Conservation (phyloP, 2,329 filamentous ascomycete genomes). For the Claviceps pusilla region DNA sequence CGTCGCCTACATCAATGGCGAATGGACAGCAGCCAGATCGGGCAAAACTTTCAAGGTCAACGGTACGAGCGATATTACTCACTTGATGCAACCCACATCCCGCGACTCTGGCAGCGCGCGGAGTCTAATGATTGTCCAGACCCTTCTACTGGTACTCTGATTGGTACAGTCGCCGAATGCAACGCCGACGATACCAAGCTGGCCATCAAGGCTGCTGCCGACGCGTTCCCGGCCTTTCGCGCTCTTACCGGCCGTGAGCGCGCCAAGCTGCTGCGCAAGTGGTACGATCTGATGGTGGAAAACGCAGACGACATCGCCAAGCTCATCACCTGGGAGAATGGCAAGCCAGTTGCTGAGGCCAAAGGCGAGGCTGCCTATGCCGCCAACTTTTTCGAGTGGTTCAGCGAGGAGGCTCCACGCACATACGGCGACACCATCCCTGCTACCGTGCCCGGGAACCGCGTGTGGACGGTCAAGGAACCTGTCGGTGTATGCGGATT, state of each 20-base stretch:
- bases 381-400: slow-evolving; percentile 67
- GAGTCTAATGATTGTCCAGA: slow-evolving; percentile 28
- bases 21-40: slow-evolving; percentile 76
- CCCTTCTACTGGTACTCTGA: slow-evolving; percentile 65
- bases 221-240: slow-evolving; percentile 58
- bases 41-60: slow-evolving; percentile 84
- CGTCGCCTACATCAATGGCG: slow-evolving; percentile 73
- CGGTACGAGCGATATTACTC: slow-evolving; percentile 28
- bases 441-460: slow-evolving; percentile 53
- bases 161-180: slow-evolving; percentile 79
- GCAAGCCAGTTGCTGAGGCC: slow-evolving; percentile 66
- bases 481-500: slow-evolving; percentile 71
- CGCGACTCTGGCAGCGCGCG: background rate
- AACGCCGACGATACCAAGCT: slow-evolving; percentile 58
- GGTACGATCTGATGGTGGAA: slow-evolving; percentile 67
- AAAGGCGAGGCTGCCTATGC: slow-evolving; percentile 59
- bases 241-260: slow-evolving; percentile 60
- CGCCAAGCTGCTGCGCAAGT: slow-evolving; percentile 58
- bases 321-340: slow-evolving; percentile 81
- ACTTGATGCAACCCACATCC: background rate
- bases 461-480: slow-evolving; percentile 66
- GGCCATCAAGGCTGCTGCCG: slow-evolving; percentile 71
- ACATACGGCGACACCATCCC: slow-evolving; percentile 63
- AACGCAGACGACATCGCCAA: slow-evolving; percentile 69
- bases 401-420: slow-evolving; percentile 62